These are phyloP conservation scores for Brassica napus DNA, from an alignment of 345 rosid genomes.

Conservation along the genomic window DNA sequence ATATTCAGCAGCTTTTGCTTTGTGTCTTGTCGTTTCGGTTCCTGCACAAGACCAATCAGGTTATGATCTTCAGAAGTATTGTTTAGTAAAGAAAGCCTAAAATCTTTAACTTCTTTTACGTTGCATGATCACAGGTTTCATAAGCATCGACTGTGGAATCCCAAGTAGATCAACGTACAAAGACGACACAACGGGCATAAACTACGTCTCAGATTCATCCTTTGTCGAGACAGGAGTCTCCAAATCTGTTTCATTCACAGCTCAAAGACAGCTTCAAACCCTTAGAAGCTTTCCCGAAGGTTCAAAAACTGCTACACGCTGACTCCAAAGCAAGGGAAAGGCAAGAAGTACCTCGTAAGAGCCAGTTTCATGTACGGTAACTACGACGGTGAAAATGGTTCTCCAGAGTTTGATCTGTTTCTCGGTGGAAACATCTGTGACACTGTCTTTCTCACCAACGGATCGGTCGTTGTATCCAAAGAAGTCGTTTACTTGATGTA, in stretches of 20 bases:
- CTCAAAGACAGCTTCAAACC: neutral
- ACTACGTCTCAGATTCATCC: slow-evolving; percentile 45
- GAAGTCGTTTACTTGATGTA: slow-evolving; percentile 46
- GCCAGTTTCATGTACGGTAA: slow-evolving; percentile 46
- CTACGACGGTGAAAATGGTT: slow-evolving; percentile 33
- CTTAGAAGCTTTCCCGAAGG: slow-evolving; percentile 46
- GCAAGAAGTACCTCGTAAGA: slow-evolving; percentile 44
- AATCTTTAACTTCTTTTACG: too few species aligned
- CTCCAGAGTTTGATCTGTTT: slow-evolving; percentile 39
- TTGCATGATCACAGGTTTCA: slow-evolving; percentile 31
- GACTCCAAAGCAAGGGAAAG: slow-evolving; percentile 31
- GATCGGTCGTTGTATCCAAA: slow-evolving; percentile 7
- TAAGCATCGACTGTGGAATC: slow-evolving; percentile 52
- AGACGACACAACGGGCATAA: slow-evolving; percentile 36
- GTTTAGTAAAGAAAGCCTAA: too few species aligned
- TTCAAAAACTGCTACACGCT: slow-evolving; percentile 43
- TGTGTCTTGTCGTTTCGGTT: neutral
- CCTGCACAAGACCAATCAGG: neutral
- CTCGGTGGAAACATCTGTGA: slow-evolving; percentile 29
- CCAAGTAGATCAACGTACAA: slow-evolving; percentile 31
- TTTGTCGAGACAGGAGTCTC: slow-evolving; percentile 38
- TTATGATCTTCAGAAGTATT: too few species aligned
- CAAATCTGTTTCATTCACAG: neutral
- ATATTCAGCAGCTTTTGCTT: neutral
- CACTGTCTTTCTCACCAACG: neutral